Conservation (phyloP, 2,329 filamentous ascomycete species). For the Periconia sp. region DNA sequence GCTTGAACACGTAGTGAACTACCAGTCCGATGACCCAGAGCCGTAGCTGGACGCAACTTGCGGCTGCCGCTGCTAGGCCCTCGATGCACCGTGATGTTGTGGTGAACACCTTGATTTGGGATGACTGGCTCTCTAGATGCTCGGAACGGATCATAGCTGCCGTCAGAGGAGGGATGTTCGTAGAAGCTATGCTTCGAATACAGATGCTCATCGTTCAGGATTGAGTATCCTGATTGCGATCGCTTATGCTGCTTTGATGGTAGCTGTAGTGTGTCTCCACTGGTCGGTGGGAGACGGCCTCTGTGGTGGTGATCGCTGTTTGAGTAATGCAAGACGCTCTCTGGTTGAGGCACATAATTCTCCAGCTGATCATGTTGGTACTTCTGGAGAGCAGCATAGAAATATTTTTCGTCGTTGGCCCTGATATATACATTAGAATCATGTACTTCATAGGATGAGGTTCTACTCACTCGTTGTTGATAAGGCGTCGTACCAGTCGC, state of each 20-base stretch:
- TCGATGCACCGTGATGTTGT: slow-evolving; percentile 73
- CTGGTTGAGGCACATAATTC: slow-evolving; percentile 76
- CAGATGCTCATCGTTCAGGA: slow-evolving; percentile 61
- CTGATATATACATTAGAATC: slow-evolving; percentile 50
- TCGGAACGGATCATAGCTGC: slow-evolving; percentile 85
- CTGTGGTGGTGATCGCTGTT: slow-evolving; percentile 81
- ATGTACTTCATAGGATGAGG: neutral
- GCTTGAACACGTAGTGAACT: slow-evolving; percentile 52
- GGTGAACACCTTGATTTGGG: slow-evolving; percentile 62
- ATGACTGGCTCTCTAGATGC: slow-evolving; percentile 65
- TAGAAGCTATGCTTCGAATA: slow-evolving; percentile 56
- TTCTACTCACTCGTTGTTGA: slow-evolving; percentile 50
- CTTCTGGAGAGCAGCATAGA: slow-evolving; percentile 83
- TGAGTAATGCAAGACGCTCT: slow-evolving; percentile 72
- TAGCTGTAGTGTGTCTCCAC: slow-evolving; percentile 41
- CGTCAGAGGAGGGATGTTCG: slow-evolving; percentile 55
- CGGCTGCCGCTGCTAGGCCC: slow-evolving; percentile 42
- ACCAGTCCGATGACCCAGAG: slow-evolving; percentile 47
- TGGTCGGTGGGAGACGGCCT: slow-evolving; percentile 26
- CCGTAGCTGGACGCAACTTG: slow-evolving; percentile 43
- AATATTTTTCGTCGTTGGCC: slow-evolving; percentile 88
- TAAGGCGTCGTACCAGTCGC: slow-evolving; percentile 71
- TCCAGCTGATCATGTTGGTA: slow-evolving; percentile 86
- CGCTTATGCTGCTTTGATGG: slow-evolving; percentile 47
- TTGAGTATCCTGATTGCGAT: slow-evolving; percentile 62